Percentiles rank a stretch among this genome's conserved stretches.
phyloP scores from a whole-genome alignment of 2,329 filamentous ascomycete genomes.

The Trichoderma atrobrunneum region DNA sequence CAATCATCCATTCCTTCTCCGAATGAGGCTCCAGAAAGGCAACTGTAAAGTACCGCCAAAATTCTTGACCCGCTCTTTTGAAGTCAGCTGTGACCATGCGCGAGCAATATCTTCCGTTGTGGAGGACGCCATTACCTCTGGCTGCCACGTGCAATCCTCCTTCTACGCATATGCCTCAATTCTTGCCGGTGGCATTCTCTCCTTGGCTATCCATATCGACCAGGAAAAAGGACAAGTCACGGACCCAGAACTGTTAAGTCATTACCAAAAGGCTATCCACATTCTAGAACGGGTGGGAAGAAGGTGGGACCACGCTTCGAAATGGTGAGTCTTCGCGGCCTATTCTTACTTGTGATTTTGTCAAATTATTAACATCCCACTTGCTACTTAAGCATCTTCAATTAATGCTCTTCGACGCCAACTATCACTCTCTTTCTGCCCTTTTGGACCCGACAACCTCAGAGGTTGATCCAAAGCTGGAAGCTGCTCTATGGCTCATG shows the following conservation, averaged over 20 bases:
- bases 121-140: conserved; percentile 11
- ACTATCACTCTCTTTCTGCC: conserved; percentile 9
- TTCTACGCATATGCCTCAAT: conserved; percentile 13
- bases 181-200: conserved; percentile 12
- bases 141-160: conserved; percentile 12
- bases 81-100: conserved; percentile 5
- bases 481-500: conserved; percentile 10
- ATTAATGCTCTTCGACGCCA: conserved; percentile 17
- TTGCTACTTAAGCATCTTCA: conserved; percentile 10
- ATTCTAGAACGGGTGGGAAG: conserved; percentile 9
- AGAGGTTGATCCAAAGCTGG: conserved; percentile 12
- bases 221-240: conserved; percentile 14
- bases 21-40: conserved; percentile 3
- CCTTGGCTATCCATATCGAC: conserved; percentile 12
- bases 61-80: neutral
- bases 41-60: conserved; percentile 15
- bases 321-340: neutral
- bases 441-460: neutral
- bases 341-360: neutral
- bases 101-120: conserved; percentile 11
- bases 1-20: conserved; percentile 13
- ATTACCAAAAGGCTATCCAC: conserved; percentile 9
- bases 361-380: conserved; percentile 10
- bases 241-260: neutral
- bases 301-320: conserved; percentile 16